Evolutionary conservation across 495 filamentous ascomycete species (phyloP).

Genomic region (Hyaloscypha hepaticicola): DNA sequence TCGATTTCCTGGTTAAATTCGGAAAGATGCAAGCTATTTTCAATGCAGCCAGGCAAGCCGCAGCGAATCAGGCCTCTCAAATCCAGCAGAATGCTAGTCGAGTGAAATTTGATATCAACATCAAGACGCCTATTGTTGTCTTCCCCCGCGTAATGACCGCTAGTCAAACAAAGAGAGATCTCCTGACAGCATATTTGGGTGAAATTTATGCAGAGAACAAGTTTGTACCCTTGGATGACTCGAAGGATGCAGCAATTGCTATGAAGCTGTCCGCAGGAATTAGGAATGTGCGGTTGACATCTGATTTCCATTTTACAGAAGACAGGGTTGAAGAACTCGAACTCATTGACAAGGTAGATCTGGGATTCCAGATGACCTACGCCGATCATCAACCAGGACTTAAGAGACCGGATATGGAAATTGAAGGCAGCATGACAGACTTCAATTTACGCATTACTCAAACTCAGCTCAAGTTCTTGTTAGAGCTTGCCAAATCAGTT

Average conservation of each 20-base stretch:
- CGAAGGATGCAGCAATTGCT: constrained; percentile 64
- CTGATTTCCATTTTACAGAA: constrained; percentile 78
- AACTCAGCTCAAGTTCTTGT: constrained; percentile 81
- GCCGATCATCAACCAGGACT: constrained; percentile 76
- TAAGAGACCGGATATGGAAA: constrained; percentile 86
- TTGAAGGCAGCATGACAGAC: constrained; percentile 86
- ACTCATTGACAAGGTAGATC: constrained; percentile 93
- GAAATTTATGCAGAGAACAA: constrained; percentile 96
- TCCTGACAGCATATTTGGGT: constrained; percentile 88
- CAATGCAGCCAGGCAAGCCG: constrained; percentile 92
- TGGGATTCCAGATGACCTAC: constrained; percentile 88
- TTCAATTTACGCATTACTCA: constrained; percentile 88
- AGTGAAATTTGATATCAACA: constrained; percentile 88
- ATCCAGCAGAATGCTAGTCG: constrained; percentile 85
- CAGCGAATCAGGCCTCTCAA: constrained; percentile 90
- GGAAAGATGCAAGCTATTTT: constrained; percentile 99
- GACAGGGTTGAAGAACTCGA: constrained; percentile 80
- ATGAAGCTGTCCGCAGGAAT: constrained; percentile 93
- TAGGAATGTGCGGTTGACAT: constrained; percentile 85
- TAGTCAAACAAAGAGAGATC: constrained; percentile 60
- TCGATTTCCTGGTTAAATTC: constrained; percentile 96
- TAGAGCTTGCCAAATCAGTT: constrained; percentile 81
- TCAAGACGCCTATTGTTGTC: constrained; percentile 93
- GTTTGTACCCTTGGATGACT: constrained; percentile 78
- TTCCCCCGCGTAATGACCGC: constrained; percentile 76